Evolutionary conservation across 352 stramenopile genomes (phyloP).

Genomic region (Hyaloperonospora brassicae): DNA sequence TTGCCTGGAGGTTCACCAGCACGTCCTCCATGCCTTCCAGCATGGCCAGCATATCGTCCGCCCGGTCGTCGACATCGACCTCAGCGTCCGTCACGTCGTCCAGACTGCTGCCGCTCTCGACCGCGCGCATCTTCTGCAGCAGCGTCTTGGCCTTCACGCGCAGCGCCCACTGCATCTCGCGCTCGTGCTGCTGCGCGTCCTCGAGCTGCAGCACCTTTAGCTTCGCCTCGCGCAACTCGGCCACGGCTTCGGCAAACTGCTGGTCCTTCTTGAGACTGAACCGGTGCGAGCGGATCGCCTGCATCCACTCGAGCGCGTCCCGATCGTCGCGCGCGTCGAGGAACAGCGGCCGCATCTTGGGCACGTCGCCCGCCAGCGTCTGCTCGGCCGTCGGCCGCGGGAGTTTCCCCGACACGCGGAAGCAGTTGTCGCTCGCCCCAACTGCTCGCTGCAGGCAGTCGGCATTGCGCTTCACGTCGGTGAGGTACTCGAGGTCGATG

Average conservation of each 20-base stretch:
- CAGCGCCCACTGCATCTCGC: slow-evolving; percentile 11
- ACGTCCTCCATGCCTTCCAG: slow-evolving; percentile 44
- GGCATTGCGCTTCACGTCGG: slow-evolving; percentile 62
- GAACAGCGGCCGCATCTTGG: slow-evolving; percentile 59
- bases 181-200: slow-evolving; percentile 23
- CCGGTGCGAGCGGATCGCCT: slow-evolving; percentile 54
- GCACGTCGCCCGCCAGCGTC: slow-evolving; percentile 25
- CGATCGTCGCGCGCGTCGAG: slow-evolving; percentile 46
- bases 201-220: slow-evolving; percentile 25
- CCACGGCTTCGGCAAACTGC: slow-evolving; percentile 28
- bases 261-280: slow-evolving; percentile 49
- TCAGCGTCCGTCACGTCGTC: slow-evolving; percentile 20
- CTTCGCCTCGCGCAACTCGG: slow-evolving; percentile 35
- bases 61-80: slow-evolving; percentile 17
- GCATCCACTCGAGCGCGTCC: slow-evolving; percentile 61
- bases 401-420: slow-evolving; percentile 64
- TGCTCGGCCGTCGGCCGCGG: slow-evolving; percentile 30
- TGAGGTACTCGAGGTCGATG: slow-evolving; percentile 75
- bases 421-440: slow-evolving; percentile 50
- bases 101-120: slow-evolving; percentile 21
- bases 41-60: slow-evolving; percentile 31
- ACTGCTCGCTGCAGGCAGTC: slow-evolving; percentile 72
- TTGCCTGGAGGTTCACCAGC: slow-evolving; percentile 46
- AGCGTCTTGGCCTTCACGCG: slow-evolving; percentile 26
- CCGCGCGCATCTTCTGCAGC: slow-evolving; percentile 28